phyloP scores from a whole-genome alignment of 225 moss, liverwort and hornwort genomes.

The Bryum argenteum region DNA sequence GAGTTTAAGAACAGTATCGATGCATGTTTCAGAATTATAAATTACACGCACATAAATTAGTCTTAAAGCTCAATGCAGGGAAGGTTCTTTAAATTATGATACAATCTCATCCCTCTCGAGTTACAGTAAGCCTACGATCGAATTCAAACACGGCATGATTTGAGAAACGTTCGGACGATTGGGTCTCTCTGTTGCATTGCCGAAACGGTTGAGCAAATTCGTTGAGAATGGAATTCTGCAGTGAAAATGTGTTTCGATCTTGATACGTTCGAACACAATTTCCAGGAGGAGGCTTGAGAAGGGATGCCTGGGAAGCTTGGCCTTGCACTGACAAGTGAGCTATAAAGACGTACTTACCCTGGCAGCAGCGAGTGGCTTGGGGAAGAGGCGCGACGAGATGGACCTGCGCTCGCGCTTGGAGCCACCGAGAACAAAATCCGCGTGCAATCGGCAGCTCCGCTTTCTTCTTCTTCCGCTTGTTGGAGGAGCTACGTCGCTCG shows the following conservation, averaged over 20 bases:
- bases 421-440: constrained; percentile 37
- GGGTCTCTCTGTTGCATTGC: no score
- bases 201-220: not conserved
- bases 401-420: constrained; percentile 41
- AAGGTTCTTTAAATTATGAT: not conserved
- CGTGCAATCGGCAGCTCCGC: constrained; percentile 29
- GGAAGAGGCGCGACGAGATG: constrained; percentile 52
- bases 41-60: not conserved
- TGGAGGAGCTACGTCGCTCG: not conserved
- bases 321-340: not conserved
- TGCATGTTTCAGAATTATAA: not conserved
- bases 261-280: no score
- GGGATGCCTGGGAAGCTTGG: not conserved
- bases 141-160: not conserved
- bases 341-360: constrained; percentile 33
- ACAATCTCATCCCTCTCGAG: not conserved
- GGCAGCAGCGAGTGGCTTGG: constrained; percentile 48
- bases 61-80: not conserved
- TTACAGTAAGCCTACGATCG: not conserved
- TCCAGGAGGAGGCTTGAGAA: no score
- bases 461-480: constrained; percentile 26
- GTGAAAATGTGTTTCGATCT: not conserved
- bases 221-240: not conserved
- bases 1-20: not conserved
- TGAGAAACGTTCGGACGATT: no score